Percentiles rank a stretch among this genome's conserved stretches.
phyloP scores from a whole-genome alignment of 345 rosid genomes.

The Trapa bicornis region DNA sequence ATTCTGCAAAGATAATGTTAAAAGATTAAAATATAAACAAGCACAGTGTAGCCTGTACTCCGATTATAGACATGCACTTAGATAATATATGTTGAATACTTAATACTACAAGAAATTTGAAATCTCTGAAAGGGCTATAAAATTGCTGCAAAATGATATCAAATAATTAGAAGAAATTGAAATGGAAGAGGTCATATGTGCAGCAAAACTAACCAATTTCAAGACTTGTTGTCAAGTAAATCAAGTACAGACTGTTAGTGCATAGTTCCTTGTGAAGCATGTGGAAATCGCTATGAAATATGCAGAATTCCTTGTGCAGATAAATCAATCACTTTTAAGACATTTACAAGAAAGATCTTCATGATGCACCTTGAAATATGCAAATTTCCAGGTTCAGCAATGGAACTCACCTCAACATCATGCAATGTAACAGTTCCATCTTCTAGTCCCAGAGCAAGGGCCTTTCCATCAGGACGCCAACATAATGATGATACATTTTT shows the following conservation, averaged over 20 bases:
- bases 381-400: neutral
- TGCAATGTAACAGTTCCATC: constrained; percentile 73
- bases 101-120: neutral
- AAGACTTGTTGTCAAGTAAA: neutral
- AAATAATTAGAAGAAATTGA: neutral
- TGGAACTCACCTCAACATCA: constrained; percentile 60
- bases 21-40: neutral
- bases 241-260: neutral
- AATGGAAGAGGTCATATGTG: neutral
- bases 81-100: neutral
- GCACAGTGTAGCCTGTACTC: neutral
- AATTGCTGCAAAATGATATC: neutral
- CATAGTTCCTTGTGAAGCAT: neutral
- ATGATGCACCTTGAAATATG: neutral
- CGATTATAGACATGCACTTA: neutral
- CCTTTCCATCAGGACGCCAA: constrained; percentile 91
- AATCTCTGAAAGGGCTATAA: neutral
- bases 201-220: neutral
- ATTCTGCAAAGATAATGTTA: constrained; percentile 27
- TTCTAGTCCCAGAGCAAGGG: constrained; percentile 72
- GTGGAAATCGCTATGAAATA: neutral
- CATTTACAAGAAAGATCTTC: neutral
- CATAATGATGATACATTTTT: constrained; percentile 53
- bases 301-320: too few relatives aligned
- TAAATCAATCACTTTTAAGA: neutral